Evolutionary conservation across 75 land plant genomes (phyloP), one percentile per base, ranked within the genome.

Genomic region (Pinus albicaulis): DNA sequence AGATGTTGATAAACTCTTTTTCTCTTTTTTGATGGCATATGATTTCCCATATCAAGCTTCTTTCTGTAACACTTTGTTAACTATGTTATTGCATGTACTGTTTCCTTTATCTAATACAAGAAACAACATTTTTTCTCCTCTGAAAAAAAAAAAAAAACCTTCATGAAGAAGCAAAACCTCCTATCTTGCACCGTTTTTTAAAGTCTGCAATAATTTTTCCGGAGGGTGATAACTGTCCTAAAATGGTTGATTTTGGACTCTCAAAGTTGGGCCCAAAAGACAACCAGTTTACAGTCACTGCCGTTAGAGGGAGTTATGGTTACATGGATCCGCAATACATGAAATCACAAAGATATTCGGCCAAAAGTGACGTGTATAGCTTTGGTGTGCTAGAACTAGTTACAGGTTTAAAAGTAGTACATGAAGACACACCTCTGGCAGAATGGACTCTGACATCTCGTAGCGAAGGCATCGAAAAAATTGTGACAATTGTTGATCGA

Each of bases 171-270:
- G 77, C 78, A 0, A 78, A 79, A 23, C 85, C 85, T n/a, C n/a
- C n/a, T n/a, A 59, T 79, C 0, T 75, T 83, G 44, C 85, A 83
- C 75, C 22, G 77, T 31, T 81, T 79, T 60, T 52, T 83, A 60
- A 83, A 83, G 76, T 80, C 85, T 23, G 76, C 85, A 16, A 83
- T 79, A 68, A 62, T 83, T 72, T 82, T 83, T 0, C 60, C 79
- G 4, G 78, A 70, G 28, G 78, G 79, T 55, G 41, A 85, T 56
- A 56, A 80, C 56, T 78, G 75, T 62, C 87, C 88, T 12, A 87
- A 87, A 57, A 80, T 87, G 7, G 85, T 87, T 20, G 89, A 87
- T 77, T 87, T 87, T 56, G 89, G 89, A 24, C 82, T 87, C 6
- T 87, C 88, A 76, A 88, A 88, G 23, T 58, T 82, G 41, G 84